Percentiles rank a stretch among this genome's conserved stretches.
phyloP scores from a whole-genome alignment of 495 filamentous ascomycete species.

The Apiosordaria backusii region DNA sequence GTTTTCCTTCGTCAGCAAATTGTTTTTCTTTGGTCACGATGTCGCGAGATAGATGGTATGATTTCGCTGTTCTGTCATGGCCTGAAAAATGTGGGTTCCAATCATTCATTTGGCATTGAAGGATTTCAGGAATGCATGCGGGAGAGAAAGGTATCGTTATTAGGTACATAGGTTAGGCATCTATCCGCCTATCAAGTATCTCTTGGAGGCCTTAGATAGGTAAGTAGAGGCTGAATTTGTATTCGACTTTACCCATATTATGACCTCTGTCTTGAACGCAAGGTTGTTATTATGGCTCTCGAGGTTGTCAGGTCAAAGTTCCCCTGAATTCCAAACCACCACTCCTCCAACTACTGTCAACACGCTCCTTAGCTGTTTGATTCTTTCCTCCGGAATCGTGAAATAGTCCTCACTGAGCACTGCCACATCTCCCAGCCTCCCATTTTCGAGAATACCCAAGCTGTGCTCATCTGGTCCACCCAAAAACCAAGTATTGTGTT shows the following conservation, averaged over 20 bases:
- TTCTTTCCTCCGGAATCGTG: conserved; percentile 20
- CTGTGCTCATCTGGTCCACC: conserved; percentile 25
- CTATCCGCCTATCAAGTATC: no score
- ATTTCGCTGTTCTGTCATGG: no score
- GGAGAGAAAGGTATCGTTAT: no score
- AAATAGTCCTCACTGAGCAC: conserved; percentile 31
- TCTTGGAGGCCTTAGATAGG: no score
- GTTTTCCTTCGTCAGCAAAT: neutral
- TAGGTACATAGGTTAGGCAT: no score
- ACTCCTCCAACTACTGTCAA: neutral
- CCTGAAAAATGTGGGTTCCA: no score
- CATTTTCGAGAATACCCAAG: conserved; percentile 25
- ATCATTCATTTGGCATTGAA: no score
- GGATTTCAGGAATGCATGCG: no score
- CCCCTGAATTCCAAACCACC: neutral
- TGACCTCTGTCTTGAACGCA: no score
- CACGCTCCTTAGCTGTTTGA: conserved; percentile 15
- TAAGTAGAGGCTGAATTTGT: no score
- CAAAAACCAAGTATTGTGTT: conserved; percentile 30
- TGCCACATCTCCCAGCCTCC: conserved; percentile 28
- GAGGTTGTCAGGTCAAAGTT: neutral
- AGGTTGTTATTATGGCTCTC: neutral
- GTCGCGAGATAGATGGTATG: no score
- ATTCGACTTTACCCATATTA: no score
- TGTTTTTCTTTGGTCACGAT: neutral